Conservation (phyloP, 1,284 basidiomycete species). For the Tilletia setariae region DNA sequence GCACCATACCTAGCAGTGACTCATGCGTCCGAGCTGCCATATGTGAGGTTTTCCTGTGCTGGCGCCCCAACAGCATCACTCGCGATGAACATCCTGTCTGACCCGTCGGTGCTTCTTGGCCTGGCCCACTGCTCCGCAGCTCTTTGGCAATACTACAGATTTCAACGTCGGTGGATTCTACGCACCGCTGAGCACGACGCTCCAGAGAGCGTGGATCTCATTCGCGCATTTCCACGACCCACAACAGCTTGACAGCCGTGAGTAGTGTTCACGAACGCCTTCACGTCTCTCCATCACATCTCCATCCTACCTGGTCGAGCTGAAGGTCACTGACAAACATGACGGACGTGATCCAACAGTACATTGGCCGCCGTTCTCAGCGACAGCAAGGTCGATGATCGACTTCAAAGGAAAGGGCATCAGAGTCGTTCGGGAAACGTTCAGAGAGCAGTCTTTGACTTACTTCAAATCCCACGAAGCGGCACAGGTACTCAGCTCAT, state of each 20-base stretch:
- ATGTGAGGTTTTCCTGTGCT: neutral
- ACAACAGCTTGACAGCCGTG: neutral
- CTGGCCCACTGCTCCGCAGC: neutral
- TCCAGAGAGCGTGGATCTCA: neutral
- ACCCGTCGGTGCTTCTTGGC: neutral
- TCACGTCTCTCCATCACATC: neutral
- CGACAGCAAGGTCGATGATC: neutral
- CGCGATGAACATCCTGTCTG: neutral
- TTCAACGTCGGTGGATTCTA: neutral
- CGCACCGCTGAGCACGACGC: slow-evolving; percentile 4
- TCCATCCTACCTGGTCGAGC: neutral
- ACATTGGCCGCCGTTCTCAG: slow-evolving; percentile 1
- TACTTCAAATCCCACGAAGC: slow-evolving; percentile 11
- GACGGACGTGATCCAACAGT: no score
- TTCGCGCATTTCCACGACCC: slow-evolving; percentile 1
- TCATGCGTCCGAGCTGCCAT: neutral
- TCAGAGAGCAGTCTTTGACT: neutral
- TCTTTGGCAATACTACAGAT: slow-evolving; percentile 2
- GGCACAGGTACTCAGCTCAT: neutral
- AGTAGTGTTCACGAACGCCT: neutral
- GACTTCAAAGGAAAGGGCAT: neutral
- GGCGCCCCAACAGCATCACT: neutral
- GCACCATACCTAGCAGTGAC: neutral
- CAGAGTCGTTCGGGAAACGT: neutral
- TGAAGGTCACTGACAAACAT: no score